Percentiles rank a stretch among this genome's conserved stretches.
Evolutionary conservation across 345 rosid species (phyloP).

Genomic region (Populus davidiana): DNA sequence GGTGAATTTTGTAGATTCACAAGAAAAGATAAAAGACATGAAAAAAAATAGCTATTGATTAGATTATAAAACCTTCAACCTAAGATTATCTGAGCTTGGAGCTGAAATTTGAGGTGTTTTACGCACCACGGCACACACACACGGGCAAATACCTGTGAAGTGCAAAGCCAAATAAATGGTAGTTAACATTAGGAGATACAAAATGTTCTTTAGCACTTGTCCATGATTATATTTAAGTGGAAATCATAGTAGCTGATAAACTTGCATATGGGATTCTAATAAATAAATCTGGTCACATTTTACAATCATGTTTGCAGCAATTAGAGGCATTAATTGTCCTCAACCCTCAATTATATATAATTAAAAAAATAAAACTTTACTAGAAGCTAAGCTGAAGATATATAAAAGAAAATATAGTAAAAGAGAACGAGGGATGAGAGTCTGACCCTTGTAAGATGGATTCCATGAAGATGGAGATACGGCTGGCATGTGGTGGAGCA

Average conservation of each 20-base stretch:
- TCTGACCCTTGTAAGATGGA: slow-evolving; percentile 34
- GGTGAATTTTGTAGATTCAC: neutral
- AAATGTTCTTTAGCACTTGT: too few relatives aligned
- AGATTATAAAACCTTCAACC: slow-evolving; percentile 39
- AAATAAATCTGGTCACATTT: neutral
- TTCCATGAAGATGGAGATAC: slow-evolving; percentile 31
- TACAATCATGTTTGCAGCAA: neutral
- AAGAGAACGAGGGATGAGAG: neutral
- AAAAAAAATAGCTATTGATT: neutral
- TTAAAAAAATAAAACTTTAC: neutral
- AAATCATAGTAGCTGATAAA: too few relatives aligned
- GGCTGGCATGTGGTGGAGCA: slow-evolving; percentile 32
- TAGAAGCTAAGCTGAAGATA: neutral
- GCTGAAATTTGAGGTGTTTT: slow-evolving; percentile 26
- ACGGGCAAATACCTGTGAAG: slow-evolving; percentile 29
- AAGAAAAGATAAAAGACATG: slow-evolving; percentile 2
- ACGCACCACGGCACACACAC: slow-evolving; percentile 22
- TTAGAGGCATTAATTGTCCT: neutral
- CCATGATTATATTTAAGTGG: too few relatives aligned
- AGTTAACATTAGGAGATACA: neutral
- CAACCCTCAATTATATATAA: too few relatives aligned
- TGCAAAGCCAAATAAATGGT: slow-evolving; percentile 12
- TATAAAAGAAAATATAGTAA: neutral
- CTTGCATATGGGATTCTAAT: neutral
- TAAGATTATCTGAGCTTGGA: slow-evolving; percentile 15